Evolutionary conservation across 257 asterid species (phyloP), one percentile per base, ranked within the genome.

Genomic region (Primulina huaijiensis): DNA sequence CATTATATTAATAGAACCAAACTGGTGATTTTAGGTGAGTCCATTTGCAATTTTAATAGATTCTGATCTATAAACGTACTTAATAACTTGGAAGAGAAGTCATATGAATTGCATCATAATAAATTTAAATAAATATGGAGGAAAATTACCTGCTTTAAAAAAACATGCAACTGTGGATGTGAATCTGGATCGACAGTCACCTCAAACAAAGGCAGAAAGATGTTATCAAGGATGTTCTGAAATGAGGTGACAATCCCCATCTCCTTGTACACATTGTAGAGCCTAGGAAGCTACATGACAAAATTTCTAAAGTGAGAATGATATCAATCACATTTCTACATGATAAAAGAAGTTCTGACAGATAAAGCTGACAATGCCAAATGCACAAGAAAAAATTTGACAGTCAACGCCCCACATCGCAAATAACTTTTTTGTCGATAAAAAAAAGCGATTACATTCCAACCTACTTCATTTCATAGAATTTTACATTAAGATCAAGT

Each of bases 221-320:
- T 83, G 78, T 93, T 93, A 78, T 93, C 99, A 9, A 93, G 97
- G 79, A 93, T 93, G 83, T 90, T 90, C 81, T 93, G 97, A 81
- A 93, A 93, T 35, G 99, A 89, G 75, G 99, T 93, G 79, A 93
- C 97, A 53, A 90, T 90, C 50, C 99, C 99, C 99, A 93, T 93
- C 71, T 90, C 97, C 89, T 86, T 93, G 92, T 93, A 93, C 74
- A 93, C 72, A 67, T 93, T 93, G 87, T 93, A 93, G 59, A 93
- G 95, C 78, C 96, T 85, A n/a, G 99, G 99, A 75, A 93, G 97
- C 99, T 93, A 82, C 33, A 83, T 27, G 16, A 68, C 12, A 75
- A 38, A 75, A 77, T 68, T 72, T 57, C 74, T 73, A 60, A 8
- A 72, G 70, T 63, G 30, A 69, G 70, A 71, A 62, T 65, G 40